Evolutionary conservation across 306 rosid genomes (phyloP).

Genomic region (Dryas alaskensis): DNA sequence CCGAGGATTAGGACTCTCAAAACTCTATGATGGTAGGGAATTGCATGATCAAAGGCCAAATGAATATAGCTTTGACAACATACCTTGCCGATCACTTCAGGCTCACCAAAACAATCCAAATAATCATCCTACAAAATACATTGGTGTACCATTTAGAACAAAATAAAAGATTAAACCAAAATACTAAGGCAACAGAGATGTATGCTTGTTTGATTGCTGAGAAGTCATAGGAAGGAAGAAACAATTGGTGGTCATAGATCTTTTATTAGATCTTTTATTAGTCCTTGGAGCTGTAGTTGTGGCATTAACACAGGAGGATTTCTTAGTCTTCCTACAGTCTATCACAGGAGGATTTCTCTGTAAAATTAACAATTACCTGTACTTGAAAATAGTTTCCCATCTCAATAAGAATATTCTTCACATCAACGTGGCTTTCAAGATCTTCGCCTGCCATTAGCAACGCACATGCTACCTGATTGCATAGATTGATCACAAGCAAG

Average conservation of each 20-base stretch:
- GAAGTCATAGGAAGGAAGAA: background rate
- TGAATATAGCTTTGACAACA: background rate
- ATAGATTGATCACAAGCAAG: constrained; percentile 8
- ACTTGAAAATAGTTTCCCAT: constrained; percentile 58
- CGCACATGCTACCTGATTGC: constrained; percentile 49
- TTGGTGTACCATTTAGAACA: background rate
- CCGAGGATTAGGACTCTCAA: constrained; percentile 25
- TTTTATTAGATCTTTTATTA: too few relatives aligned
- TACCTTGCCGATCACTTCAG: constrained; percentile 89
- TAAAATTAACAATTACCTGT: constrained; percentile 32
- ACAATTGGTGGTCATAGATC: background rate
- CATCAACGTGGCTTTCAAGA: constrained; percentile 37
- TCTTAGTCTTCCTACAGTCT: background rate
- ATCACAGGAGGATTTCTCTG: background rate
- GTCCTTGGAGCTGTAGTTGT: background rate
- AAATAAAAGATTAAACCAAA: background rate
- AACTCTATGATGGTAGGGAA: background rate
- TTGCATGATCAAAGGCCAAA: constrained; percentile 9
- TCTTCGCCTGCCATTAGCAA: constrained; percentile 45
- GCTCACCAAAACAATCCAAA: constrained; percentile 88
- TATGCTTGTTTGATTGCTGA: background rate
- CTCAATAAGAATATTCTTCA: constrained; percentile 41
- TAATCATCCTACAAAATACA: constrained; percentile 71
- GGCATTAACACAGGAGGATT: background rate
- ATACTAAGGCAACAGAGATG: background rate